Evolutionary conservation across 257 asterid genomes (phyloP).

Genomic region (Solanum piurae): DNA sequence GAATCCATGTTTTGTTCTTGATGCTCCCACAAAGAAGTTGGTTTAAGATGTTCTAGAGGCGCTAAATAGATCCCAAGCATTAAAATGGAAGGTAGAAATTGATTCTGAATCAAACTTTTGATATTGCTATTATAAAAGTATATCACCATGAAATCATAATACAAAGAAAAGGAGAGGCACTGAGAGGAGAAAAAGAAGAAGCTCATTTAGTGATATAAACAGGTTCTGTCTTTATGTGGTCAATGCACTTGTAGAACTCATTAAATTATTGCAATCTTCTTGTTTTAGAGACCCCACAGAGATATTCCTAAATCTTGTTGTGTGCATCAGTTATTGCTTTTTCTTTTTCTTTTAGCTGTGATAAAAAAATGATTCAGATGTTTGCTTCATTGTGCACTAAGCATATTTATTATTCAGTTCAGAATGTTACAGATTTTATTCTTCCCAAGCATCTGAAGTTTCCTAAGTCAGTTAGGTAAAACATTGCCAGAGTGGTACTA

Average conservation of each 20-base stretch:
- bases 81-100: neutral
- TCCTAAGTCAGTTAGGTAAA: constrained; percentile 15
- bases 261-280: constrained; percentile 14
- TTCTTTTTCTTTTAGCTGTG: neutral
- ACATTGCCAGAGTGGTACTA: constrained; percentile 31
- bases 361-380: neutral
- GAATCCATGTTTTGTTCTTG: neutral
- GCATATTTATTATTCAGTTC: constrained; percentile 2
- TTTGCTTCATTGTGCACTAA: neutral
- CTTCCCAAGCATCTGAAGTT: constrained; percentile 3
- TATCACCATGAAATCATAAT: neutral
- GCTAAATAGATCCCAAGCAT: neutral
- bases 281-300: constrained; percentile 27
- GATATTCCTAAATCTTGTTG: constrained; percentile 12
- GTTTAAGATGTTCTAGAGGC: neutral
- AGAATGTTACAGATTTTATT: constrained; percentile 1
- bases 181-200: neutral
- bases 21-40: neutral
- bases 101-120: neutral
- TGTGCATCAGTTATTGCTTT: constrained; percentile 11
- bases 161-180: neutral
- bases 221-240: constrained; percentile 12
- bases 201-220: neutral
- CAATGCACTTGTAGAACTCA: constrained; percentile 21
- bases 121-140: neutral